Evolutionary conservation across 2,329 filamentous ascomycete species (phyloP), one percentile per base, ranked within the genome.

Genomic region (Kalaharituber pfeilii): DNA sequence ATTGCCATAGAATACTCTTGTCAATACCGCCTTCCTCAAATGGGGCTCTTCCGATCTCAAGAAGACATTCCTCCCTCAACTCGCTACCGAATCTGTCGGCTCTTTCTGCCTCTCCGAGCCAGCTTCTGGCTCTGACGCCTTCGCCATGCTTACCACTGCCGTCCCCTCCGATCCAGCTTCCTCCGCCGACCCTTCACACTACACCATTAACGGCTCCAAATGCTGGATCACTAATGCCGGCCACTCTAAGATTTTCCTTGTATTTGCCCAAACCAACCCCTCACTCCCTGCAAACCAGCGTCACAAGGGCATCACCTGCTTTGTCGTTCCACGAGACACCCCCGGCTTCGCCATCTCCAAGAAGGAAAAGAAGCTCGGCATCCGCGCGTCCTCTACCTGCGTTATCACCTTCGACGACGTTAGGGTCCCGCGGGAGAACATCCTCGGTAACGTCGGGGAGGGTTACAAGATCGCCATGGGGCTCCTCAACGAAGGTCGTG

Each of bases 171-270:
- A 79, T 22, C 77, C 80, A 60, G 87, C 89, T 29, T 59, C 56
- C 50, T 60, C 58, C 30, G 13, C 24, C 3, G 44, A 49, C 44
- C 18, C 18, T 5, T 49, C 44, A 20, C 22, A 13, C 13, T 98
- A 89, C 73, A 81, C 76, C 70, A 84, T 98, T 69, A 84, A 79
- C 57, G 91, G 91, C 50, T 81, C 79, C 69, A 98, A 98, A 78
- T 98, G 98, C 91, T 98, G 91, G 91, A 98, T 98, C 71, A 98
- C 91, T 60, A 98, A 98, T 75, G 83, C 84, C 51, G 81, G 89
- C 73, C 91, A 98, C 72, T 84, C 91, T 20, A 80, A 81, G 57
- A 82, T 96, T 73, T 98, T 95, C 73, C 89, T 98, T 66, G 91
- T 98, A 56, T 98, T 98, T 67, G 91, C 91, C 66, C 98, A 95